Evolutionary conservation across 1,284 basidiomycete species (phyloP), one percentile per base, ranked within the genome.

Genomic region (Acaromyces ingoldii): DNA sequence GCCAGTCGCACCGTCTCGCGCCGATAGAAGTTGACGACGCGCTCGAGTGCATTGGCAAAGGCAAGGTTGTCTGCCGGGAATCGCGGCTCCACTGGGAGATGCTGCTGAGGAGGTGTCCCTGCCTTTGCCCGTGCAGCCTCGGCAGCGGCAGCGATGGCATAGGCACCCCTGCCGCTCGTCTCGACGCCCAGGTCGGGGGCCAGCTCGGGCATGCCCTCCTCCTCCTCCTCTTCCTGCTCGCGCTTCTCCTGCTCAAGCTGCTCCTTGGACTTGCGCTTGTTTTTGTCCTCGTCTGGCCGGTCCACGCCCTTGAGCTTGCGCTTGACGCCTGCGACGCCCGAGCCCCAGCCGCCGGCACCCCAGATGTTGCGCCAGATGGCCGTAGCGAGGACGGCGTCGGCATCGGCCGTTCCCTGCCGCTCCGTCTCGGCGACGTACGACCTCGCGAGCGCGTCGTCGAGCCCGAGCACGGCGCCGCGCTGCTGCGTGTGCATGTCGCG

Each of bases 301-400:
- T 69, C 67, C 1, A 71, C 47, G 17, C 65, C 68, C 3, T 55
- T 59, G 13, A 66, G 38, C 46, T 72, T 73, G 29, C 69, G 54
- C 53, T 72, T 72, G n/a, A 79, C 76, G 13, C 78, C 78, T 2
- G 72, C 77, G 24, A 78, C 73, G 30, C 42, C 49, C 17, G 60
- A 64, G 7, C 76, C 77, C 77, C 77, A 79, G 15, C 76, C 77
- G 34, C 42, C 42, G 4, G 71, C 77, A 26, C 78, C 78, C 66
- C 96, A 86, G 39, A 96, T 75, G 76, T 97, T 97, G 28, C 93
- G 81, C 93, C 93, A 98, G 0, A 93, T 78, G 4, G 89, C 89
- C 24, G 81, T 85, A 0, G 91, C 91, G 72, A 98, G 49, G 11
- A 56, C 52, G 0, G 62, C 60, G 47, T 74, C 70, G 15, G 58